Evolutionary conservation across 495 filamentous ascomycete genomes (phyloP).

Genomic region (Penicillium subrubescens): DNA sequence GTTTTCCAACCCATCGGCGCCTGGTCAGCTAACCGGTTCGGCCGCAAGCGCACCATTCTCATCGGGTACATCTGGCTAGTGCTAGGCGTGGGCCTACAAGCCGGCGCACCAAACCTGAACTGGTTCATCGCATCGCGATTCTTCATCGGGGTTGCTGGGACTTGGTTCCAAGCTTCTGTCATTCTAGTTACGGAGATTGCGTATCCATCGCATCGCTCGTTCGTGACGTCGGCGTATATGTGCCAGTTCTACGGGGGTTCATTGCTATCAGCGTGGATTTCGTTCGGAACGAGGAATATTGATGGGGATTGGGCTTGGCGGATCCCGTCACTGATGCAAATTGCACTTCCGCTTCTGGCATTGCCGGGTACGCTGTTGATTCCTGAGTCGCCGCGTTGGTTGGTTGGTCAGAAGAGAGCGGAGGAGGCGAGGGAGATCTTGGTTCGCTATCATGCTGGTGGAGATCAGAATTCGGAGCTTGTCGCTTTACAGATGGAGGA

Average conservation of each 20-base stretch:
- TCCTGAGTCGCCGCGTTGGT: conserved; percentile 50
- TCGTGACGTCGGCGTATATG: conserved; percentile 64
- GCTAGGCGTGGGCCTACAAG: conserved; percentile 61
- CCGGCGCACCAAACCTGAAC: conserved; percentile 41
- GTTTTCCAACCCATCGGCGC: conserved; percentile 59
- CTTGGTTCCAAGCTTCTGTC: neutral
- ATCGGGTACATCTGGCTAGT: conserved; percentile 58
- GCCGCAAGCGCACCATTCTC: conserved; percentile 59
- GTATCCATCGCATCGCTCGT: neutral
- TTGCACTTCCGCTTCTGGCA: conserved; percentile 45
- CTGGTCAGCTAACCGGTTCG: conserved; percentile 58
- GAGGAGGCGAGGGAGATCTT: conserved; percentile 42
- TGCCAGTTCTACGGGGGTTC: conserved; percentile 64
- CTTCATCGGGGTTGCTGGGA: neutral
- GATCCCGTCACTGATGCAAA: conserved; percentile 53
- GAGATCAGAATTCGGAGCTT: conserved; percentile 21
- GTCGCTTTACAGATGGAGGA: conserved; percentile 30
- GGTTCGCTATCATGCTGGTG: conserved; percentile 31
- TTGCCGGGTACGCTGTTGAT: conserved; percentile 42
- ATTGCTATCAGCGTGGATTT: conserved; percentile 37
- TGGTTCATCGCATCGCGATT: conserved; percentile 45
- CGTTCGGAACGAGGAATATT: conserved; percentile 31
- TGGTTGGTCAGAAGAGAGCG: conserved; percentile 34
- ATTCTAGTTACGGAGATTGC: neutral
- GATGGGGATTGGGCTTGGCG: conserved; percentile 51